Conservation (phyloP, 108 stramenopile species). For the Cyclotella cryptica region DNA sequence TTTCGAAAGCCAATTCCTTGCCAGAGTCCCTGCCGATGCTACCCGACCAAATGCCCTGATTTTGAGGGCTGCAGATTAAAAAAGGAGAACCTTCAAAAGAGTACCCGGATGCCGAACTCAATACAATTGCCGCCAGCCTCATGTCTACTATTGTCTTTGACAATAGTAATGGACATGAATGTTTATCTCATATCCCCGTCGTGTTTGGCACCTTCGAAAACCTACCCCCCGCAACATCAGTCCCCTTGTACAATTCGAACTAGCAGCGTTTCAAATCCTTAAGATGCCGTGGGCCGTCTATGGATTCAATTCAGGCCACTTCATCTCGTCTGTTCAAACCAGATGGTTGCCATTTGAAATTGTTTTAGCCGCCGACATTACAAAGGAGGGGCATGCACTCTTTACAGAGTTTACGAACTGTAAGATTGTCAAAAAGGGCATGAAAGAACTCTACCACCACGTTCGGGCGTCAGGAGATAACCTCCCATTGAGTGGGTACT, state of each 20-base stretch:
- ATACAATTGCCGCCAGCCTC: too few species aligned
- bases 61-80: too few species aligned
- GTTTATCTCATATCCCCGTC: background rate
- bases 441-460: conserved; percentile 4
- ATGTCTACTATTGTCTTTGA: too few species aligned
- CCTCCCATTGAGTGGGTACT: background rate
- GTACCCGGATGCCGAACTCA: too few species aligned
- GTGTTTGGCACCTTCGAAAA: background rate
- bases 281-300: conserved; percentile 16
- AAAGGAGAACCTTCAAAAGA: too few species aligned
- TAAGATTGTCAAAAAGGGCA: background rate
- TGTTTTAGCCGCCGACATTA: background rate
- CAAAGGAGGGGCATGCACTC: background rate
- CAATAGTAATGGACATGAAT: too few species aligned
- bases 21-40: background rate
- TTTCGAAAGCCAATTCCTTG: too few species aligned
- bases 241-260: background rate
- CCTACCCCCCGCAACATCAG: background rate
- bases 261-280: background rate
- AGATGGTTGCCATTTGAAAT: background rate
- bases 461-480: background rate
- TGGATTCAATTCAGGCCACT: conserved; percentile 14
- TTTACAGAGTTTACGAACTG: background rate
- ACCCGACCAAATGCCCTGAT: too few species aligned
- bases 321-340: background rate